Conservation (phyloP, 2,329 filamentous ascomycete genomes). For the Hymenoscyphus albidus region DNA sequence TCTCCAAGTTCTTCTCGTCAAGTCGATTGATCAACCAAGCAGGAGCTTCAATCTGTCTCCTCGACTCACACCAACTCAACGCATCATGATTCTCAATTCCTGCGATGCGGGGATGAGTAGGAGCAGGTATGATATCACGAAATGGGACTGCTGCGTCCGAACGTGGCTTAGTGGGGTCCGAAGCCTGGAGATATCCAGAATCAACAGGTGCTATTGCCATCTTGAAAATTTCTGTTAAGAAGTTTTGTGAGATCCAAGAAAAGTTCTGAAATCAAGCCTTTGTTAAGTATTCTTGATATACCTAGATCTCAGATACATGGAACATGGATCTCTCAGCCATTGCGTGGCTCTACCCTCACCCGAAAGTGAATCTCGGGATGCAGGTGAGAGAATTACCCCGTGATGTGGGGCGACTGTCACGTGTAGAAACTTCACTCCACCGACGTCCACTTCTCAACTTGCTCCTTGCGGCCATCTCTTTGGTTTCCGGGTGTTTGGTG, state of each 20-base stretch:
- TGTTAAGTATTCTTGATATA: not conserved
- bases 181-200: conserved; percentile 28
- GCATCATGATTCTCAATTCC: conserved; percentile 31
- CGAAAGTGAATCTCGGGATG: conserved; percentile 15
- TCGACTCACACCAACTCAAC: conserved; percentile 30
- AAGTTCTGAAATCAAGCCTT: not conserved
- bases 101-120: conserved; percentile 27
- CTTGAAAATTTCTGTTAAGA: not conserved
- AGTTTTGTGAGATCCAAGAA: not conserved
- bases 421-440: not conserved
- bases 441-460: not conserved
- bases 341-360: not conserved
- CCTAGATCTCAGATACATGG: not conserved
- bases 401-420: conserved; percentile 13
- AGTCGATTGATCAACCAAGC: conserved; percentile 33
- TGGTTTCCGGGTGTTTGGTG: conserved; percentile 7
- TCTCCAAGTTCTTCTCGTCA: conserved; percentile 32
- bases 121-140: conserved; percentile 27
- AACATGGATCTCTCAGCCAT: not conserved
- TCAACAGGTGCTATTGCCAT: conserved; percentile 20
- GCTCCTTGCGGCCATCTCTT: conserved; percentile 6
- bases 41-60: conserved; percentile 31
- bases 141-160: conserved; percentile 32
- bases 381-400: conserved; percentile 9
- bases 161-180: conserved; percentile 28